Evolutionary conservation across 2,329 filamentous ascomycete species (phyloP), one percentile per base, ranked within the genome.

Genomic region (Colletotrichum spaethianum): DNA sequence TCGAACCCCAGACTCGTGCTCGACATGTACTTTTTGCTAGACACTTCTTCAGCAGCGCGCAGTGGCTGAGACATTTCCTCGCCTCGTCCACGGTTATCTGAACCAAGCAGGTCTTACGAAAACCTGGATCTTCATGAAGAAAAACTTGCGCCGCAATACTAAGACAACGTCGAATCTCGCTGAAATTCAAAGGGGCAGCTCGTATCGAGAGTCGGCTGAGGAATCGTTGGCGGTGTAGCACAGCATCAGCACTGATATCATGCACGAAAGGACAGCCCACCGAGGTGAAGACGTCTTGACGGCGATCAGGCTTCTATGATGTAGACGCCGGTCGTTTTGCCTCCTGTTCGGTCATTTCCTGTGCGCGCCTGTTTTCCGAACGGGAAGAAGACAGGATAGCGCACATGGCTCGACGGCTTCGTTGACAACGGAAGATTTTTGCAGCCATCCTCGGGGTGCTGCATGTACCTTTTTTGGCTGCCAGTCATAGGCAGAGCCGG

Each of bases 171-270:
- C 36, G 31, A 57, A 28, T 26, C 50, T 68, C 68, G 40, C 63
- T 57, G 67, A 44, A 40, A 31, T 6, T n/a, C 59, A 14, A 38
- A 26, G 31, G 57, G 67, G 71, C 62, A 73, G 48, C 67, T 73
- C 71, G 71, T 73, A 73, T 73, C 71, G 71, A 73, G 55, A 71
- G 57, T 69, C 69, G 62, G 59, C 67, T 53, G 69, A 72, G 53
- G 23, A 36, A 44, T 55, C 46, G 57, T 60, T 67, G 57, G 57
- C 46, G 33, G 48, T 42, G 71, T 73, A 26, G 63, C 23, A 72
- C 71, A 73, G 46, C 56, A 59, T 53, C 63, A 46, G n/a, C 8
- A 59, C 59, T 72, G 64, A 68, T 59, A 72, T 63, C 64, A 72
- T 69, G 69, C 69, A 63, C 6, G 42, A 61, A 61, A 48, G 36